Base-by-base conservation (phyloP, 2,329 filamentous ascomycete genomes). In the Neopestalotiopsis sp. region DNA sequence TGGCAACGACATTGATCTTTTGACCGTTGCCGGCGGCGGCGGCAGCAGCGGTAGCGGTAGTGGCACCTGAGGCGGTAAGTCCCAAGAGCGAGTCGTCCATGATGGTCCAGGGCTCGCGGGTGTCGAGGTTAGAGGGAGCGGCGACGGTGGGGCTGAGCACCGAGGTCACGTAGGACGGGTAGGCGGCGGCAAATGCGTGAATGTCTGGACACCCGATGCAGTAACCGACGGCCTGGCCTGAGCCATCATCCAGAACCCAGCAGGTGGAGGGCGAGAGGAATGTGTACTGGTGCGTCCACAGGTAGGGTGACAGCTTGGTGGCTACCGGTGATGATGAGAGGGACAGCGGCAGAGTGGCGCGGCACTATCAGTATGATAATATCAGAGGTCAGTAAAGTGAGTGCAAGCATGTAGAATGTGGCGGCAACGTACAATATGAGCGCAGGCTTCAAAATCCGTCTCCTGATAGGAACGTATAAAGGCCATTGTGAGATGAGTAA, bases 211-310 rank as follows among this genome's bases (percentile, higher is more conserved):
- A 79, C 66, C 83, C 83, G 75, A 86, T 82, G 70, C 84, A 83
- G 77, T 87, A 87, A n/a, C 84, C 85, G 42, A 85, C 84, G 1
- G 79, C 81, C 7, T 62, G 71, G 3, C 83, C 84, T 4, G 72
- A 58, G 57, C 84, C 84, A 74, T 86, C 82, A 75, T 86, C 85
- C 14, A 87, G 80, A 12, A 86, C 81, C 75, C 84, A 82, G 78
- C 83, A 84, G 14, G 81, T 82, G 12, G 71, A 56, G 0, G 84
- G 84, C 9, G 78, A 83, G 69, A 86, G 82, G 72, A 81, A 77
- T 17, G 83, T 85, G 79, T 83, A 86, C 49, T 81, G 84, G 73
- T 86, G 84, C 9, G 83, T 84, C 85, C 85, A 87, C 73, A 86
- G 72, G 76, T 86, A 86, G 1, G 84, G 84, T 14, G 83, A 79